A percentile compares a stretch with the other conserved stretches of the same genome.
Conservation (phyloP, 1,284 basidiomycete genomes). For the Cerrena zonata region DNA sequence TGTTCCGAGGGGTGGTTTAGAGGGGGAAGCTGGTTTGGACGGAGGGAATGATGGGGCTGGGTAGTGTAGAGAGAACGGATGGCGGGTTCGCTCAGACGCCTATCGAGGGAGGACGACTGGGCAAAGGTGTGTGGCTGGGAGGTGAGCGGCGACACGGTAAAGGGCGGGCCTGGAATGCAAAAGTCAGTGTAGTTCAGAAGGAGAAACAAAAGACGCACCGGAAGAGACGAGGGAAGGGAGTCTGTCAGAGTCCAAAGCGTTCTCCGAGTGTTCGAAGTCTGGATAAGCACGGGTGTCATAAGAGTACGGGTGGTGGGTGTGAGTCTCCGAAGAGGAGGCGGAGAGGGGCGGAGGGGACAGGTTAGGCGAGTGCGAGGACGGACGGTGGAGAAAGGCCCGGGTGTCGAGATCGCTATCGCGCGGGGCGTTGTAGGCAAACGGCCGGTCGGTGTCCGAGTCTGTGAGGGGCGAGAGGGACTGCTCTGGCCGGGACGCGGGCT, state of each 20-base stretch:
- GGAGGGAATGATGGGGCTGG: neutral
- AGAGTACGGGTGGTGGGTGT: neutral
- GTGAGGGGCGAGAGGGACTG: neutral
- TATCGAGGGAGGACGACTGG: neutral
- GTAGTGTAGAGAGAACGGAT: conserved; percentile 5
- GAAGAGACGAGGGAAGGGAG: neutral
- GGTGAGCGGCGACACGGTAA: neutral
- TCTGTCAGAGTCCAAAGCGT: neutral
- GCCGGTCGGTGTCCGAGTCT: neutral
- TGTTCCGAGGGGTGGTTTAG: neutral
- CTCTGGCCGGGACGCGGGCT: neutral
- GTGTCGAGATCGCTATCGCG: neutral
- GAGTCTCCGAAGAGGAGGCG: neutral
- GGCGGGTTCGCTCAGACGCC: conserved; percentile 6
- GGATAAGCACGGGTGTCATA: neutral
- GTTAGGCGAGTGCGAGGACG: neutral
- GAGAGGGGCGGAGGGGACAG: conserved; percentile 3
- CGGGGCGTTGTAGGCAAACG: neutral
- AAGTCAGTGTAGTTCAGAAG: neutral
- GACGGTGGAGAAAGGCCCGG: neutral
- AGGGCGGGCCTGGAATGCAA: neutral
- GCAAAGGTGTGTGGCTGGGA: neutral
- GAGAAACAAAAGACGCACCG: neutral
- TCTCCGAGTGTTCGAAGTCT: neutral
- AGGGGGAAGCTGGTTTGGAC: neutral